These are phyloP conservation scores for Starmerella khaoyaiensis DNA, from an alignment of 805 yeast species.

Conservation along the genomic window DNA sequence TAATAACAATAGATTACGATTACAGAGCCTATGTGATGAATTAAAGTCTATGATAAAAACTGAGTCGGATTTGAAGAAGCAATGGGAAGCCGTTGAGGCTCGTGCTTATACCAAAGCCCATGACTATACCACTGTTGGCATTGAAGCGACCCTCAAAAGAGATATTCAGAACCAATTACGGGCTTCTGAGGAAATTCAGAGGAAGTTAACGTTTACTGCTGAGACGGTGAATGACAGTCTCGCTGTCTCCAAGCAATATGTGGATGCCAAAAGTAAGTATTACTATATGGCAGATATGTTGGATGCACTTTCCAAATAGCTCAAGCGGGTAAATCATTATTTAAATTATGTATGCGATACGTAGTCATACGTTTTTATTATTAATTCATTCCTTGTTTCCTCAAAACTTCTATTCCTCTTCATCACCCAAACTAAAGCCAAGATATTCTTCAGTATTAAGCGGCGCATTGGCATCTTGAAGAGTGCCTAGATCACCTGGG, in stretches of 20 bases:
- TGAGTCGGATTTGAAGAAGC: slow-evolving; percentile 18
- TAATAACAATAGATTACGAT: no score
- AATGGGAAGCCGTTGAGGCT: slow-evolving; percentile 12
- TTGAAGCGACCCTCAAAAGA: slow-evolving; percentile 15
- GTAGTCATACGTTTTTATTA: no score
- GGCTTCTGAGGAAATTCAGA: background rate
- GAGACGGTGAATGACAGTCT: slow-evolving; percentile 5
- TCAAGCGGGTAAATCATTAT: no score
- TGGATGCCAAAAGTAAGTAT: background rate
- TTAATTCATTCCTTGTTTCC: no score
- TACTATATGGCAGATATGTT: background rate
- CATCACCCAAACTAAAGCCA: slow-evolving; percentile 33
- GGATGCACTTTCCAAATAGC: no score
- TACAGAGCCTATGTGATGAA: no score
- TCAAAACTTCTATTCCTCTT: slow-evolving; percentile 21
- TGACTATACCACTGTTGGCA: slow-evolving; percentile 31
- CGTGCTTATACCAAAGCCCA: slow-evolving; percentile 28
- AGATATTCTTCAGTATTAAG: slow-evolving; percentile 61
- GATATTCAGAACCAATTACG: background rate
- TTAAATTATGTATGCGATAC: no score
- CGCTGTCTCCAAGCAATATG: slow-evolving; percentile 3
- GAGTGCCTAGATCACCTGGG: slow-evolving; percentile 94
- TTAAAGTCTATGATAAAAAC: no score
- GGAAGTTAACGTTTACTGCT: background rate
- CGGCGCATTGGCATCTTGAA: slow-evolving; percentile 74